Base-by-base conservation (phyloP, 2,329 filamentous ascomycete genomes). In the Amphichorda felina region DNA sequence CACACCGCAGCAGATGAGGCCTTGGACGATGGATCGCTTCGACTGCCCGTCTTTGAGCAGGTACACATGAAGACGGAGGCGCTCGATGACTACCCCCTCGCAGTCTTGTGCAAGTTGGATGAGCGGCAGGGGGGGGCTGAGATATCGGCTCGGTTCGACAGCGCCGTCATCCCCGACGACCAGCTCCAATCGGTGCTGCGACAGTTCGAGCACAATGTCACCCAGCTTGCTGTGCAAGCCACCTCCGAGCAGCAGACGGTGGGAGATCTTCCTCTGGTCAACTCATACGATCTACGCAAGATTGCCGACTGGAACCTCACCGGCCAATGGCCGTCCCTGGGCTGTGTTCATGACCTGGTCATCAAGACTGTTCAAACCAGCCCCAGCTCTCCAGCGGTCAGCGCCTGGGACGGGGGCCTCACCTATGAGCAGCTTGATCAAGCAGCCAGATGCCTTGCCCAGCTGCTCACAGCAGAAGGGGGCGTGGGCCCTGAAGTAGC, bases 401-500 rank as follows among this genome's bases (percentile, higher is more conserved):
- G 58, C 33, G 60, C 61, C 3, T 66, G 61, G 60, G 62, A 66
- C 38, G 62, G 62, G 40, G 16, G 28, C 2, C 29, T 35, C 18
- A 35, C 37, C 18, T 39, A 39, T 27, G 13, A 17, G 13, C 17
- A 39, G 14, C 22, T 39, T 6, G 31, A 36, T 29, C 31, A 19
- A 25, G 11, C 22, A 25, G 36, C 32, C 14, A 30, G 31, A n/a
- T 24, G 15, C 18, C 36, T 38, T 16, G 31, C 31, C 24, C 32
- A 38, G n/a, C 16, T 30, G 4, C 34, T 36, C 18, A 16, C 18
- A 8, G 29, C 25, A 10, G 34, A 36, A 17, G 17, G 26, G 10
- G 49, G 50, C 15, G 43, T 60, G 15, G 31, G 40, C 3, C 45
- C 44, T 5, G 52, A 50, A 30, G 30, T 26, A 9, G 13, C 31